Base-by-base conservation (phyloP, 352 stramenopile species). In the Phytopythium cucurbitacearum region DNA sequence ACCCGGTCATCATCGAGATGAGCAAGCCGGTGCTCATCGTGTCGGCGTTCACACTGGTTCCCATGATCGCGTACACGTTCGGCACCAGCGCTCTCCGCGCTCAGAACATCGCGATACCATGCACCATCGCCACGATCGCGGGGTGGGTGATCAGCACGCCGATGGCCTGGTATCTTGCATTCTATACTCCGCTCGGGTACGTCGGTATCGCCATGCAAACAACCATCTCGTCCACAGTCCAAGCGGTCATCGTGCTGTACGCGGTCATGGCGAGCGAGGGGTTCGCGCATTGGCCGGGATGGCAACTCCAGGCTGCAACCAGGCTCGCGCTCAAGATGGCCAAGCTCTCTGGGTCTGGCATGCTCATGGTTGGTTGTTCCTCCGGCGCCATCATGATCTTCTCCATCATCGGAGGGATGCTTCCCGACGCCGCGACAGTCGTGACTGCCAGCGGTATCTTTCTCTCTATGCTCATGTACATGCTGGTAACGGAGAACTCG, bases 281-380 rank as follows among this genome's bases (percentile, higher is more conserved):
- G 12, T 74, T 73, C 21, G 39, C 67, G 4, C 46, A 54, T 3
- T 81, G 67, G 71, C 64, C 67, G 21, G 71, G 69, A 7, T 70
- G 52, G 56, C 59, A 60, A 37, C 52, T 60, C 6, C 45, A 38
- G 2, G 48, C 67, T 46, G 58, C 64, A 7, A 33, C 16, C 39
- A 33, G 13, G 7, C 48, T 61, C 2, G 36, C 49, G 35, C 28
- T 21, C 16, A 37, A 55, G 40, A 50, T 61, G 34, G 21, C 44
- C 34, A 28, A 16, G n/a, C 55, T 61, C 4, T 35, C 16, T 8
- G 40, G 53, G 8, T 56, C 55, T 1, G 44, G 55, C 7, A 28
- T 65, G 6, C 57, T 47, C 13, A 36, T 57, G 16, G 35, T 53
- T 1, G 13, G 15, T 13, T 64, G 37, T 51, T 41, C 41, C 7